These are phyloP conservation scores for Xerocomus minutiporus DNA, from an alignment of 1,284 basidiomycete species.

Conservation along the genomic window DNA sequence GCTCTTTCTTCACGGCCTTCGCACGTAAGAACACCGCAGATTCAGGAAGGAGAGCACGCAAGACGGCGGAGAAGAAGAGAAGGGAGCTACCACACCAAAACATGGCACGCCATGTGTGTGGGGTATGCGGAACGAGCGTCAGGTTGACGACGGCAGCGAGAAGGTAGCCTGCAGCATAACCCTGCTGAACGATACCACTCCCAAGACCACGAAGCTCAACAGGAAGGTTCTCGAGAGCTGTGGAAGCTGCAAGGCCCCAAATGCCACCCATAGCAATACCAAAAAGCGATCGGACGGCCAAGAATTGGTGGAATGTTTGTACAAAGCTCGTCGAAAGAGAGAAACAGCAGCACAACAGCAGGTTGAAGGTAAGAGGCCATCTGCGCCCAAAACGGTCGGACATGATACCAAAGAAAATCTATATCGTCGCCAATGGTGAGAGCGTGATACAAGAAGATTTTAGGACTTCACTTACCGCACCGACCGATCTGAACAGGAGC, in stretches of 20 bases:
- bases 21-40: constrained; percentile 70
- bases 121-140: constrained; percentile 54
- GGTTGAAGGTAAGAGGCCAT: constrained; percentile 84
- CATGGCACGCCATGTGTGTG: constrained; percentile 54
- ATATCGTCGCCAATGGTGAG: background rate
- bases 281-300: constrained; percentile 72
- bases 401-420: constrained; percentile 73
- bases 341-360: constrained; percentile 66
- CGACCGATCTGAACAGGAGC: constrained; percentile 82
- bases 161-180: constrained; percentile 67
- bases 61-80: constrained; percentile 64
- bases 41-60: constrained; percentile 78
- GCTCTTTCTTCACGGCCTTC: constrained; percentile 44
- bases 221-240: constrained; percentile 87
- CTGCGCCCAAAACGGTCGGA: constrained; percentile 90
- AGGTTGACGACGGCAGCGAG: constrained; percentile 74
- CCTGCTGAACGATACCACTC: constrained; percentile 84
- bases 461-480: constrained; percentile 52
- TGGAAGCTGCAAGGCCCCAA: constrained; percentile 73
- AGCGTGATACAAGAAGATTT: background rate
- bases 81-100: constrained; percentile 76
- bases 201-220: constrained; percentile 83
- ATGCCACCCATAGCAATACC: constrained; percentile 87
- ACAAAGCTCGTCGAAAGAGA: constrained; percentile 78
- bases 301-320: constrained; percentile 61